Base-by-base conservation (phyloP, 1,284 basidiomycete species). In the Leccinum variabile region DNA sequence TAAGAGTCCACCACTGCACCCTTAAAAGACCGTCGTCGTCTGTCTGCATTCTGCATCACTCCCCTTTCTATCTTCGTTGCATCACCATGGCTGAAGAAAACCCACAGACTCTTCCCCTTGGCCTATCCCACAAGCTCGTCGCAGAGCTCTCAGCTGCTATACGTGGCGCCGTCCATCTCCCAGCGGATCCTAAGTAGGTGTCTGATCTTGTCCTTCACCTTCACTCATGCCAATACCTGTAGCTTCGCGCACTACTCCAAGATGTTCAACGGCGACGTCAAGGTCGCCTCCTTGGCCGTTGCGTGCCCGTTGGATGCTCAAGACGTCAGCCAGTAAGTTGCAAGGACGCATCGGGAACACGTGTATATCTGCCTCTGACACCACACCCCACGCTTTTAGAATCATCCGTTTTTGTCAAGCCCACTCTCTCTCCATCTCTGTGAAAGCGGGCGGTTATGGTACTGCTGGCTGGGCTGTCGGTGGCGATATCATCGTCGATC, bases 401-500 rank as follows among this genome's bases (percentile, higher is more conserved):
- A 80, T 85, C 62, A 75, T 94, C 63, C 68, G 82, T 14, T 92
- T 95, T 74, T 95, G 93, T 71, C 73, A 71, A 18, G 82, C 84
- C 59, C 81, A 94, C 69, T 73, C 74, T 0, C 77, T 95, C 3
- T 87, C 88, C n/a, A 84, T 89, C 5, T 94, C 91, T n/a, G 81
- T 94, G 69, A 94, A 92, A 74, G 90, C 92, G 0, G 94, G 94
- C 16, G 94, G 94, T 0, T 95, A 90, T 72, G 94, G 92, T 7
- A 95, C 91, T 3, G 92, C 89, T 10, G 94, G 94, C 3, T 94
- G 92, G 90, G 85, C 91, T 13, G 85, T 95, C 59, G 87, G 87
- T 37, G 94, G 93, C 49, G 90, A 95, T 70, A 80, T 95, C 60
- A 87, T 95, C 67, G 76, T 95, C 69, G 93, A 96, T 77, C 78